Percentiles rank a stretch among this genome's conserved stretches.
Conservation (phyloP, 2,329 filamentous ascomycete genomes). For the Hypoxylon sp. region DNA sequence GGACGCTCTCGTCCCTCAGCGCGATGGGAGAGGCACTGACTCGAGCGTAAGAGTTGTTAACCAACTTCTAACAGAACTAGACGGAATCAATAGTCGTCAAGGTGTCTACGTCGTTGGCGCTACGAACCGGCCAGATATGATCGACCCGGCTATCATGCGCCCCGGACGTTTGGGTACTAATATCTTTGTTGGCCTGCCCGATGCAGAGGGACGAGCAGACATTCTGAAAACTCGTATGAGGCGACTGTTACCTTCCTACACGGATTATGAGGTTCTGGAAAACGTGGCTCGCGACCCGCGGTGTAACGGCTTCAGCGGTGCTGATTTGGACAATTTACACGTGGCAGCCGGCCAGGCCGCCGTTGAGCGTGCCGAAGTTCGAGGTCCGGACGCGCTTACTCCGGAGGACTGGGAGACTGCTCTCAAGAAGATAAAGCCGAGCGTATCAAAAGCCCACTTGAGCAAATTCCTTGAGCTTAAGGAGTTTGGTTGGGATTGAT, state of each 20-base stretch:
- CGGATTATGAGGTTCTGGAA: conserved; percentile 51
- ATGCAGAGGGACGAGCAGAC: conserved; percentile 82
- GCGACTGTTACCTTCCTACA: conserved; percentile 50
- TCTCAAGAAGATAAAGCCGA: conserved; percentile 64
- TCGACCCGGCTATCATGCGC: conserved; percentile 94
- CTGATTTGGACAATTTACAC: conserved; percentile 72
- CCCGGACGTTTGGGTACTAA: conserved; percentile 89
- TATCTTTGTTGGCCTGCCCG: conserved; percentile 91
- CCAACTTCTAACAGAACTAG: conserved; percentile 92
- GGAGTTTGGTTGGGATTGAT: conserved; percentile 52
- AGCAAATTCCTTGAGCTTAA: conserved; percentile 61
- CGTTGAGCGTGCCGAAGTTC: conserved; percentile 46
- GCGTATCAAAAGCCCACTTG: conserved; percentile 62
- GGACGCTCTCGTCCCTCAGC: conserved; percentile 89
- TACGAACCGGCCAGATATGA: conserved; percentile 96
- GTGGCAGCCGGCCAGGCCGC: conserved; percentile 52
- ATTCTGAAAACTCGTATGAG: conserved; percentile 79
- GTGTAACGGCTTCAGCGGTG: conserved; percentile 84
- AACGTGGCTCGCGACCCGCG: conserved; percentile 75
- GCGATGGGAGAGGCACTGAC: conserved; percentile 84
- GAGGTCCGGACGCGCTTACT: conserved; percentile 53
- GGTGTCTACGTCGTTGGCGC: conserved; percentile 96
- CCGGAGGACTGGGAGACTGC: conserved; percentile 68
- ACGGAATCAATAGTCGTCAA: conserved; percentile 83
- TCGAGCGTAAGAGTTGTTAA: conserved; percentile 93